phyloP scores from a whole-genome alignment of 2,329 filamentous ascomycete genomes.

The Paecilomyces dactylethromorphus region DNA sequence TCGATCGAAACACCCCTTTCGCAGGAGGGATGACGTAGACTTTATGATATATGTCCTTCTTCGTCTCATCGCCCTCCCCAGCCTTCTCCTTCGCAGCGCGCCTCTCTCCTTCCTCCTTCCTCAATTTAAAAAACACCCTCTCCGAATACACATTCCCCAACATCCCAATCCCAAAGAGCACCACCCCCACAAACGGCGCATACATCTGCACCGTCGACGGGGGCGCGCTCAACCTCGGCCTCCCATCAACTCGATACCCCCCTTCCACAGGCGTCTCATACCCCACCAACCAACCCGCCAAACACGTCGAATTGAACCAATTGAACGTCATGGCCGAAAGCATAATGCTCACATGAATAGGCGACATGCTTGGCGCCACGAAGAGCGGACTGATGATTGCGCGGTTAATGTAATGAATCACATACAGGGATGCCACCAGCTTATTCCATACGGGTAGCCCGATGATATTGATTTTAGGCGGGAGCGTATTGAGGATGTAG shows the following conservation, averaged over 20 bases:
- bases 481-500: conserved; percentile 69
- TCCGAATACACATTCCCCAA: conserved; percentile 82
- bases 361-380: conserved; percentile 83
- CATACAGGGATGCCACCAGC: conserved; percentile 40
- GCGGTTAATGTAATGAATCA: conserved; percentile 86
- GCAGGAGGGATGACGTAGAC: conserved; percentile 79
- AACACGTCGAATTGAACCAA: conserved; percentile 66
- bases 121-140: conserved; percentile 79
- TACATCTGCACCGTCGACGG: conserved; percentile 33
- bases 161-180: conserved; percentile 70
- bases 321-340: conserved; percentile 65
- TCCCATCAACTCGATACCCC: conserved; percentile 9
- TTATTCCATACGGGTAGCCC: conserved; percentile 30
- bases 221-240: conserved; percentile 5
- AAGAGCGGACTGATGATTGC: conserved; percentile 75
- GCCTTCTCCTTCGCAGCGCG: conserved; percentile 37
- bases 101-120: conserved; percentile 55
- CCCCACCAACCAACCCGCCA: conserved; percentile 76
- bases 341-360: conserved; percentile 69
- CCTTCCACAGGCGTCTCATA: conserved; percentile 53
- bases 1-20: conserved; percentile 71
- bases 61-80: conserved; percentile 12
- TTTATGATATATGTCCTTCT: conserved; percentile 58
- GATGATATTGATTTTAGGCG: conserved; percentile 34
- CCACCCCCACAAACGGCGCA: conserved; percentile 56